A percentile compares a stretch with the other conserved stretches of the same genome.
These are phyloP conservation scores for Cyberlindnera japonica DNA, from an alignment of 805 yeast species.

Conservation along the genomic window DNA sequence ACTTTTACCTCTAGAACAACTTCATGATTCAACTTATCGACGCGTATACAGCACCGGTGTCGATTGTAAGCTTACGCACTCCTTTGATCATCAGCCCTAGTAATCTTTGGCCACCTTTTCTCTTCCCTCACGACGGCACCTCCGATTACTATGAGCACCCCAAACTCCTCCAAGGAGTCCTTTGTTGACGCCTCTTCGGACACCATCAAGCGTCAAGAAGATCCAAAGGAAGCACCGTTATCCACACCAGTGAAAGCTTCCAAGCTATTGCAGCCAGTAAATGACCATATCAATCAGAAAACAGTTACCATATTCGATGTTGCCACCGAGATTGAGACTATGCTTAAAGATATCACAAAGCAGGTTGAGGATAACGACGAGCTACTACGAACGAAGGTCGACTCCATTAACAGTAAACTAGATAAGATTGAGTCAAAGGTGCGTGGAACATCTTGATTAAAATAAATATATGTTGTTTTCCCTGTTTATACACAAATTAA, in stretches of 20 bases:
- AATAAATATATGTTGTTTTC: too few species aligned
- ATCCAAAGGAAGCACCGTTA: slow-evolving; percentile 12
- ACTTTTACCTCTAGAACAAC: too few species aligned
- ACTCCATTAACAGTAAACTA: slow-evolving; percentile 22
- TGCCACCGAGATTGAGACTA: slow-evolving; percentile 29
- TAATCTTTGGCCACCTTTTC: too few species aligned
- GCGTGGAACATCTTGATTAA: neutral
- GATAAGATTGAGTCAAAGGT: slow-evolving; percentile 23
- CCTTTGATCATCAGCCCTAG: too few species aligned
- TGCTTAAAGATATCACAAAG: slow-evolving; percentile 23
- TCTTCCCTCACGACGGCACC: neutral
- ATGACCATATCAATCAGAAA: neutral
- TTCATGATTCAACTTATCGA: too few species aligned
- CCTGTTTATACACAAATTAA: too few species aligned
- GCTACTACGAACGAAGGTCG: slow-evolving; percentile 20
- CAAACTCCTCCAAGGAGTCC: slow-evolving; percentile 10
- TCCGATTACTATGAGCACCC: slow-evolving; percentile 1
- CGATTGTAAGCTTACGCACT: too few species aligned
- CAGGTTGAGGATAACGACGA: slow-evolving; percentile 25
- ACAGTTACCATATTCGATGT: slow-evolving; percentile 31
- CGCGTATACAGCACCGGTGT: too few species aligned
- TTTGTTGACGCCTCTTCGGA: slow-evolving; percentile 9
- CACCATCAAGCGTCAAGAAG: neutral
- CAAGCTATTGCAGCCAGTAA: neutral
- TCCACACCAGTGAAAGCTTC: slow-evolving; percentile 12